Evolutionary conservation across 2,329 filamentous ascomycete genomes (phyloP).

Genomic region (Aspergillus hortae): DNA sequence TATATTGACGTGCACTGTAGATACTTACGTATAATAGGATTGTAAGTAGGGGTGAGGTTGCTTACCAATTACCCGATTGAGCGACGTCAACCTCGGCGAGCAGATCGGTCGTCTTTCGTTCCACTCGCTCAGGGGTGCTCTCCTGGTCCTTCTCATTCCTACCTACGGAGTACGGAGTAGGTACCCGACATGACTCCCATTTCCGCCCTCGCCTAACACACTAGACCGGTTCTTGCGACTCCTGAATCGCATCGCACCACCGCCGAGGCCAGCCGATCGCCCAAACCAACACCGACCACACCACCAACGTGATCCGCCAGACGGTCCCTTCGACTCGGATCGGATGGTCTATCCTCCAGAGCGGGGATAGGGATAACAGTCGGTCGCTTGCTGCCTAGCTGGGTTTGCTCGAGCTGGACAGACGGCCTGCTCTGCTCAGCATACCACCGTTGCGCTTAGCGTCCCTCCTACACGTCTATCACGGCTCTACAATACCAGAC

Average conservation of each 20-base stretch:
- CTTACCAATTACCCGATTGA: slow-evolving; percentile 15
- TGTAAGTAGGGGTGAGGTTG: slow-evolving; percentile 1
- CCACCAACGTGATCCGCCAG: neutral
- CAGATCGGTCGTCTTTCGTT: neutral
- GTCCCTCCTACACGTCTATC: too few species aligned
- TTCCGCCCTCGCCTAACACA: neutral
- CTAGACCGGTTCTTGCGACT: neutral
- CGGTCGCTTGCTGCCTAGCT: neutral
- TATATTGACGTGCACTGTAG: neutral
- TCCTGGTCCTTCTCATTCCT: neutral
- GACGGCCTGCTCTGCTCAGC: neutral
- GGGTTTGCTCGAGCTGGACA: neutral
- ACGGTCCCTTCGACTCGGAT: neutral
- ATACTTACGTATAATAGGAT: neutral
- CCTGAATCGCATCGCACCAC: neutral
- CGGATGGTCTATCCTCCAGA: neutral
- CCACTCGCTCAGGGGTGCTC: neutral
- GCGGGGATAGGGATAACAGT: neutral
- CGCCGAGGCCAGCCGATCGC: neutral
- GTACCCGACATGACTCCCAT: too few species aligned
- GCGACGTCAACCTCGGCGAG: neutral
- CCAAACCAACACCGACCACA: neutral
- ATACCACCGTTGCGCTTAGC: neutral
- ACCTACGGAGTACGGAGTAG: too few species aligned
- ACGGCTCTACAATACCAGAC: neutral